These are phyloP conservation scores for Sporothrix globosa DNA, from an alignment of 2,329 filamentous ascomycete genomes.

Conservation along the genomic window DNA sequence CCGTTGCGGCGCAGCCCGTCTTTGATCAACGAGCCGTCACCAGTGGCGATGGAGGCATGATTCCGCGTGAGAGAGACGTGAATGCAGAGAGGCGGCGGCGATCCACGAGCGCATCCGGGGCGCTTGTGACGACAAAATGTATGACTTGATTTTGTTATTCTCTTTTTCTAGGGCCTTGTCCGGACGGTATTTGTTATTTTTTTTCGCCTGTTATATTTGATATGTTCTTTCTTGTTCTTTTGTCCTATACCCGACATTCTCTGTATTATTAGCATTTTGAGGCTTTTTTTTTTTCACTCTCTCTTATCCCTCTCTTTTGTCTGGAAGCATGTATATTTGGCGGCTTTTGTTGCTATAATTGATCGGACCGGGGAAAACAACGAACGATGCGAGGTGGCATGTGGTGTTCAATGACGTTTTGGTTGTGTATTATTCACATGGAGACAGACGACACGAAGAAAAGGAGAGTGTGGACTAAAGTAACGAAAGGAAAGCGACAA, in stretches of 20 bases:
- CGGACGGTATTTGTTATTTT: constrained; percentile 34
- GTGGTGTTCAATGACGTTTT: background rate
- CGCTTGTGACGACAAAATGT: constrained; percentile 24
- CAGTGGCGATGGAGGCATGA: constrained; percentile 41
- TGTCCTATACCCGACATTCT: constrained; percentile 42
- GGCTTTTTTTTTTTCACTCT: constrained; percentile 26
- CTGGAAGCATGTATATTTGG: background rate
- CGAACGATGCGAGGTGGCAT: background rate
- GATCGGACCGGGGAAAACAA: background rate
- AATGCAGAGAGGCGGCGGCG: background rate
- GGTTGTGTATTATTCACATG: constrained; percentile 19
- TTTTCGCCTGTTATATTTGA: constrained; percentile 34
- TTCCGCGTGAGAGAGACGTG: no score
- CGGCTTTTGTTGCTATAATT: constrained; percentile 1
- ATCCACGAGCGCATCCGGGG: constrained; percentile 8
- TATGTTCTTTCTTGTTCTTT: constrained; percentile 33
- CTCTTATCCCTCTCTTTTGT: constrained; percentile 38
- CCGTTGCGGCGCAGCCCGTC: constrained; percentile 40
- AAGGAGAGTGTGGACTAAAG: background rate
- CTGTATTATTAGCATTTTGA: constrained; percentile 34
- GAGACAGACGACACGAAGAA: background rate
- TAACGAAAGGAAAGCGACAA: background rate
- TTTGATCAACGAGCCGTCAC: constrained; percentile 38
- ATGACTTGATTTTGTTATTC: constrained; percentile 29
- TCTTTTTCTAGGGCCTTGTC: constrained; percentile 1